These are phyloP conservation scores for Diaporthe aspalathi DNA, from an alignment of 2,329 filamentous ascomycete genomes.

Conservation along the genomic window DNA sequence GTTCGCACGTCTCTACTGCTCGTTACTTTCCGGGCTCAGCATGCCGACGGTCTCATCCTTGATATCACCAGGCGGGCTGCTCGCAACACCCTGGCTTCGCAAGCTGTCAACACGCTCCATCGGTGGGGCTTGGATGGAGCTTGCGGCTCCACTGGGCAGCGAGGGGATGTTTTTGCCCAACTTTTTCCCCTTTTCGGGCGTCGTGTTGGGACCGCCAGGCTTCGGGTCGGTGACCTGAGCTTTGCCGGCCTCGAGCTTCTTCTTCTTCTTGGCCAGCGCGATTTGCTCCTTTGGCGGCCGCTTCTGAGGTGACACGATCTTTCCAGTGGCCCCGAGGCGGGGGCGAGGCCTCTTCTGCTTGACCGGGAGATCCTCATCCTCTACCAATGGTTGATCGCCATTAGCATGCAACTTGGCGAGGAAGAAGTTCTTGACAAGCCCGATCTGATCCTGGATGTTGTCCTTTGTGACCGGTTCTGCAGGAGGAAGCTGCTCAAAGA, in stretches of 20 bases:
- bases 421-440: conserved; percentile 92
- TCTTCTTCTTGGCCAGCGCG: conserved; percentile 87
- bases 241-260: conserved; percentile 71
- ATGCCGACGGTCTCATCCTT: conserved; percentile 78
- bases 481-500: conserved; percentile 76
- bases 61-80: conserved; percentile 65
- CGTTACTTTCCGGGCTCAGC: conserved; percentile 87
- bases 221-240: conserved; percentile 64
- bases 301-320: conserved; percentile 88
- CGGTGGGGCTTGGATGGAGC: conserved; percentile 54
- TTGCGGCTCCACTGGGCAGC: conserved; percentile 53
- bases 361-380: conserved; percentile 93
- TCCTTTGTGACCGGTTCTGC: conserved; percentile 84
- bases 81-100: conserved; percentile 68
- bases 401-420: conserved; percentile 88
- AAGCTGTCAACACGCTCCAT: conserved; percentile 71
- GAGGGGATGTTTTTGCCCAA: conserved; percentile 52
- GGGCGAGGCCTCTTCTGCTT: conserved; percentile 86
- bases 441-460: conserved; percentile 82
- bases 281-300: conserved; percentile 84
- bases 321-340: conserved; percentile 77
- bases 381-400: conserved; percentile 82
- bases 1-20: conserved; percentile 50
- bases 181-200: conserved; percentile 62
- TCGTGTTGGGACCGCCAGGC: conserved; percentile 49